Base-by-base conservation (phyloP, 75 land plant genomes). In the Sequoiadendron giganteum region DNA sequence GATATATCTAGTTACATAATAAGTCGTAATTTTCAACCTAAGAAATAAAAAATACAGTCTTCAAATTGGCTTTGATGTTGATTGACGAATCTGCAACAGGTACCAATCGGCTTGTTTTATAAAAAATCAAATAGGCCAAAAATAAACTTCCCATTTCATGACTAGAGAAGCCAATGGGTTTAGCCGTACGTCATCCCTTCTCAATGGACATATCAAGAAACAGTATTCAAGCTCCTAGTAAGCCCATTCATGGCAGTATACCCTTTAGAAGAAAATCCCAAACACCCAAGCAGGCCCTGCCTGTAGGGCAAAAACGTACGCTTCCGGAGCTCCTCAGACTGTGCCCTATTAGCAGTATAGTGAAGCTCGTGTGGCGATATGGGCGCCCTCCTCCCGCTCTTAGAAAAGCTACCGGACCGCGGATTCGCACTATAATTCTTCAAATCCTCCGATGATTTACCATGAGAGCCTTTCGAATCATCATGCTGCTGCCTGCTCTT, bases 161-260 rank as follows among this genome's bases (percentile, higher is more conserved):
- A 80, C 43, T 19, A 42, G 11, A 81, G 0, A 82, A 82, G 9
- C 84, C 47, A 82, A 82, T 82, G 34, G 83, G 83, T 45, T 45
- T 28, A 81, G 47, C 9, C 83, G 30, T 7, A 42, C 47, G 18
- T 5, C 49, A 3, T 82, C 15, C 25, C 30, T 1, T 10, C 54
- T 0, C 4, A 3, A 79, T 36, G 38, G 38, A 0, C 38, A 36
- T 42, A 42, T 82, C 52, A 93, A 80, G 93, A 90, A 15, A 95
- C 93, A 8, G 95, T 86, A 32, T 93, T 92, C 15, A 95, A 87
- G 45, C 91, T 88, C 87, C 86, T 90, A 70, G 95, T 78, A 21
- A 95, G 56, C 0, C 92, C 84, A 82, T 82, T 82, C 84, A 82
- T 82, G 84, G 84, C 84, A 3, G 84, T 82, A 82, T 82, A 82